Conservation (phyloP, 2,329 filamentous ascomycete species). For the Pseudogymnoascus sp. region DNA sequence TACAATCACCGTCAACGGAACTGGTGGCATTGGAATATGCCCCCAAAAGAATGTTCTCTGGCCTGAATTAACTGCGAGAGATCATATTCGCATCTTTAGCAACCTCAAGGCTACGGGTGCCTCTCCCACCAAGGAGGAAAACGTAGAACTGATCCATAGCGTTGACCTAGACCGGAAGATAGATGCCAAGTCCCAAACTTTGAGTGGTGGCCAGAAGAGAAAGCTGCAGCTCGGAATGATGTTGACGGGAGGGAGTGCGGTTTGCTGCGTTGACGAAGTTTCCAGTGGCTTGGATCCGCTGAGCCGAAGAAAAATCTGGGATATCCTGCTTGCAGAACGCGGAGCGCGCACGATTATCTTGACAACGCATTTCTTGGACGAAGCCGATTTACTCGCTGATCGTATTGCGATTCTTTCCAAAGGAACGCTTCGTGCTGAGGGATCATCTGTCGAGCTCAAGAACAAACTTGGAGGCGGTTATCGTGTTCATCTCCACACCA, state of each 20-base stretch:
- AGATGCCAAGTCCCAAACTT: conserved; percentile 62
- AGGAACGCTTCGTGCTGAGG: conserved; percentile 71
- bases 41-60: conserved; percentile 93
- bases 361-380: conserved; percentile 90
- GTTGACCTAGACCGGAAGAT: conserved; percentile 72
- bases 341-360: conserved; percentile 75
- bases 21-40: conserved; percentile 74
- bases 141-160: conserved; percentile 55
- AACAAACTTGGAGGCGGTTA: conserved; percentile 77
- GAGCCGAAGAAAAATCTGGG: conserved; percentile 84
- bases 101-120: conserved; percentile 60
- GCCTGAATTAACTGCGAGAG: conserved; percentile 78
- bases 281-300: conserved; percentile 82
- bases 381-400: conserved; percentile 83
- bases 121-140: conserved; percentile 49
- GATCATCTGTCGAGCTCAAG: conserved; percentile 81
- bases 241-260: conserved; percentile 79
- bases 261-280: conserved; percentile 89
- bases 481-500: conserved; percentile 65
- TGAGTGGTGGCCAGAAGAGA: conserved; percentile 86
- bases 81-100: conserved; percentile 81
- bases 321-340: conserved; percentile 79
- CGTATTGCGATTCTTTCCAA: conserved; percentile 84
- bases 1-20: conserved; percentile 67
- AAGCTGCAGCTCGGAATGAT: conserved; percentile 93